Base-by-base conservation (phyloP, 441 rosid genomes). In the Mallotus japonicus region DNA sequence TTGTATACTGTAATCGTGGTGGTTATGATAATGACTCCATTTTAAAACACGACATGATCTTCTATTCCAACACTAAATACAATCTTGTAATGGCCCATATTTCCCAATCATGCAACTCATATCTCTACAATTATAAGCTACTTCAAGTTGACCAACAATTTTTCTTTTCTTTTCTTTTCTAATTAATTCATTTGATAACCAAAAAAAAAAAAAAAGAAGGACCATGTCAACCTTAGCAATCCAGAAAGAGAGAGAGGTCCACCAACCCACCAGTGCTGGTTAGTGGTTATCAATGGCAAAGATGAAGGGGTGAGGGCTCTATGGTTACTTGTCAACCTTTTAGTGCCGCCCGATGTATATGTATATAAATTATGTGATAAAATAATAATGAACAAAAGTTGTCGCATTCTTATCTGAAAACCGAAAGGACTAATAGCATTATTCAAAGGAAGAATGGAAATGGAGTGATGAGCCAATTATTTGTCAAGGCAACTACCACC, bases 401-500 rank as follows among this genome's bases (percentile, higher is more conserved):
- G 42, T 59, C 53, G 37, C 50, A 24, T 28, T 62, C 76, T 71
- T 62, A 63, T 78, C 78, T 8, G 34, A 11, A 10, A 47, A 59
- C 60, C 57, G 66, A 65, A 66, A 72, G 70, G 50, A 65, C 55
- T 14, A 1, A 4, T 60, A 13, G 56, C 40, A 19, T 40, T 65
- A 42, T 19, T 57, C 69, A 20, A 24, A 66, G 13, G 11, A 20
- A 72, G 44, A 13, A 50, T 50, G 55, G 5, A 8, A 12, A 15
- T 50, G 55, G 17, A 34, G 68, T 44, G 34, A 11, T 63, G 42
- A 40, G 5, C 65, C 82, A 67, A 62, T 71, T 57, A 66, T 75
- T 58, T 54, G 15, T 72, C 58, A 20, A 67, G 65, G 65, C 60
- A 73, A 67, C 59, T 13, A 56, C 77, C 73, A 73, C 68, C 53